Base-by-base conservation (phyloP, 139 green algal species). In the Coelastrella sp. region DNA sequence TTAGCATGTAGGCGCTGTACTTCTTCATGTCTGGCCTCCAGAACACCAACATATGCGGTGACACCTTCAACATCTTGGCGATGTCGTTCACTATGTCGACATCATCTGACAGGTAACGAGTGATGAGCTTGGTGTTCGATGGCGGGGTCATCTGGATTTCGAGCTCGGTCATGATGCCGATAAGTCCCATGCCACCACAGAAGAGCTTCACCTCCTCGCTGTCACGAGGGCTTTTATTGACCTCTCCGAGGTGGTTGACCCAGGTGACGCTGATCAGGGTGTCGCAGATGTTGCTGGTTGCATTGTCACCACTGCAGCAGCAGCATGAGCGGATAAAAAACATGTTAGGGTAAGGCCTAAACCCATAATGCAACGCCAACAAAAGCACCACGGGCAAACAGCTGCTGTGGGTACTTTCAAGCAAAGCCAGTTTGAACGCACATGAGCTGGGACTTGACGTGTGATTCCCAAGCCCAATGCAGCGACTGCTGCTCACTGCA, bases 71-170 rank as follows among this genome's bases (percentile, higher is more conserved):
- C 86, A 90, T 86, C 76, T 85, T 85, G 11, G 47, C 86, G 17
- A 90, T 85, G 86, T 90, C 86, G 8, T 83, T 32, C 4, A 90
- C 47, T 17, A 90, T 61, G 61, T 90, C 47, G 16, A n/a, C 13
- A 17, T 90, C 86, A 11, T 78, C 58, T 20, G 86, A 22, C 3
- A 90, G 75, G 86, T 90, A 90, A 60, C 86, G 86, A 10, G 86
- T 90, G 86, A 90, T 90, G 59, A 90, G 76, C 61, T 90, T 85
- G 61, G 75, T 86, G 86, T 90, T 59, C 3, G 86, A 79, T 14
- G 86, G 86, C 8, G 86, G 76, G 4, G 86, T 90, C 61, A 90
- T 23, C 86, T 90, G 86, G 60, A 90, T 80, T 4, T 66, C 64
- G 14, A 90, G 23, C 77, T 90, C 86, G 17, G 86, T 90, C 3